Percentiles rank a stretch among this genome's conserved stretches.
Conservation (phyloP, 768 basidiomycete genomes). For the Leccinum pellstonianum region DNA sequence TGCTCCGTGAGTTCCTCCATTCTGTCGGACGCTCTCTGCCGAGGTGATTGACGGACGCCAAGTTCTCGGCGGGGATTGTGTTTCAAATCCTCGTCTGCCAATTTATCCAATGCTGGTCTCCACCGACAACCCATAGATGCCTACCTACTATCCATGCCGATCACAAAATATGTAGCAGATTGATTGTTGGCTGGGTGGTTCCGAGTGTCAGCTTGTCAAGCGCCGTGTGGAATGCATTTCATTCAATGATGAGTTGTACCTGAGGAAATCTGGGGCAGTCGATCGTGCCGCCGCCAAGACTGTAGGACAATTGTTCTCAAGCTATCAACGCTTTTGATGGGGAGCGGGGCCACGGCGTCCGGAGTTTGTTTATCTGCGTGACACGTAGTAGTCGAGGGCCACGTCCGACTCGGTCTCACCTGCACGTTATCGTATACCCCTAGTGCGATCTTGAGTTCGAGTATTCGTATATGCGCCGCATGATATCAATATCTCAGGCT, state of each 20-base stretch:
- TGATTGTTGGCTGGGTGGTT: conserved; percentile 1
- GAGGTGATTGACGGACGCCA: conserved; percentile 8
- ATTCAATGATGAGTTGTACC: background rate
- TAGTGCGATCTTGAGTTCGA: conserved; percentile 6
- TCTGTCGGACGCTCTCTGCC: background rate
- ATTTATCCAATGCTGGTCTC: conserved; percentile 9
- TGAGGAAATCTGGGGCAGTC: background rate
- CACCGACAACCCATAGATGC: background rate
- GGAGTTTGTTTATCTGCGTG: conserved; percentile 17
- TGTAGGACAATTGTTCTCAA: background rate
- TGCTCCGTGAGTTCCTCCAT: conserved; percentile 13
- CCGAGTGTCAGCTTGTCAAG: conserved; percentile 1
- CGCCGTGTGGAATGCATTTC: conserved; percentile 1
- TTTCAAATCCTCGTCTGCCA: conserved; percentile 1
- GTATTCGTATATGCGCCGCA: conserved; percentile 9
- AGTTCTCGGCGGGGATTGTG: background rate
- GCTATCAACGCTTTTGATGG: background rate
- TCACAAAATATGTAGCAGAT: conserved; percentile 2
- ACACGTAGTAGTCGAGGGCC: background rate
- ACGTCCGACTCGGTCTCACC: conserved; percentile 5
- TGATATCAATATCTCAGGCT: background rate
- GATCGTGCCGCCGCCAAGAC: background rate
- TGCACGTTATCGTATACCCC: conserved; percentile 5
- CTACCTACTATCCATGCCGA: background rate
- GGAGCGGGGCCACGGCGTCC: conserved; percentile 15